phyloP scores from a whole-genome alignment of 2,329 filamentous ascomycete species.

The Triangularia setosa region DNA sequence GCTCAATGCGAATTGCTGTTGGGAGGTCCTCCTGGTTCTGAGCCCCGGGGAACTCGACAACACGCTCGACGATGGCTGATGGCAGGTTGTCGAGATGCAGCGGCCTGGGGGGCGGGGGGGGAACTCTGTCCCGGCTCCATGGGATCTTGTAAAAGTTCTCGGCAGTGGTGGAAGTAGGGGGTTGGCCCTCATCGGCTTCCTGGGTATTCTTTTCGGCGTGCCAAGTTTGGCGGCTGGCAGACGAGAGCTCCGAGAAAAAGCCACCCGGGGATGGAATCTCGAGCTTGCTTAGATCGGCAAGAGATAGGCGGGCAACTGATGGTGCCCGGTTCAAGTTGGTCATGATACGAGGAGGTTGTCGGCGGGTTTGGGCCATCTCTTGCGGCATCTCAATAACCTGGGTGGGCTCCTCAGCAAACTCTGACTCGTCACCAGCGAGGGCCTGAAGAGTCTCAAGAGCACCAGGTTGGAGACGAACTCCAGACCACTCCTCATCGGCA shows the following conservation, averaged over 20 bases:
- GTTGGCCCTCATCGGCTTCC: slow-evolving; percentile 48
- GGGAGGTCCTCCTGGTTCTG: slow-evolving; percentile 58
- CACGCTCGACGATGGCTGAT: slow-evolving; percentile 54
- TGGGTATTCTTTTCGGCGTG: slow-evolving; percentile 58
- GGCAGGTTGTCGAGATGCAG: slow-evolving; percentile 40
- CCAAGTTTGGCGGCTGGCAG: slow-evolving; percentile 77
- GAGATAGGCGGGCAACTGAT: slow-evolving; percentile 53
- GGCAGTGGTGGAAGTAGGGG: slow-evolving; percentile 84
- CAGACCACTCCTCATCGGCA: slow-evolving; percentile 63
- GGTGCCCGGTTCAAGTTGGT: slow-evolving; percentile 34
- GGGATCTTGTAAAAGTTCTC: slow-evolving; percentile 87
- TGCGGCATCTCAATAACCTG: slow-evolving; percentile 50
- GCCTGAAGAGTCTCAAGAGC: slow-evolving; percentile 78
- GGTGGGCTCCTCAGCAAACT: slow-evolving; percentile 58
- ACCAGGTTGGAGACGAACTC: slow-evolving; percentile 71
- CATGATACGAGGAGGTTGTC: slow-evolving; percentile 49
- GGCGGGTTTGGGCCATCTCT: slow-evolving; percentile 49
- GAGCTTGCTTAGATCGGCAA: slow-evolving; percentile 71
- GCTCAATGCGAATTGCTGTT: slow-evolving; percentile 49
- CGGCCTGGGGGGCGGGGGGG: slow-evolving; percentile 36
- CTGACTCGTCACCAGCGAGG: slow-evolving; percentile 54
- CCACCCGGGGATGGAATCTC: slow-evolving; percentile 89
- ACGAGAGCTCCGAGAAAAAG: slow-evolving; percentile 83
- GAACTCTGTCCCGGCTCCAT: slow-evolving; percentile 52
- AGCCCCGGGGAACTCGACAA: slow-evolving; percentile 57